A percentile compares a stretch with the other conserved stretches of the same genome.
Evolutionary conservation across 2,329 filamentous ascomycete genomes (phyloP).

Genomic region (Talaromyces piceae): DNA sequence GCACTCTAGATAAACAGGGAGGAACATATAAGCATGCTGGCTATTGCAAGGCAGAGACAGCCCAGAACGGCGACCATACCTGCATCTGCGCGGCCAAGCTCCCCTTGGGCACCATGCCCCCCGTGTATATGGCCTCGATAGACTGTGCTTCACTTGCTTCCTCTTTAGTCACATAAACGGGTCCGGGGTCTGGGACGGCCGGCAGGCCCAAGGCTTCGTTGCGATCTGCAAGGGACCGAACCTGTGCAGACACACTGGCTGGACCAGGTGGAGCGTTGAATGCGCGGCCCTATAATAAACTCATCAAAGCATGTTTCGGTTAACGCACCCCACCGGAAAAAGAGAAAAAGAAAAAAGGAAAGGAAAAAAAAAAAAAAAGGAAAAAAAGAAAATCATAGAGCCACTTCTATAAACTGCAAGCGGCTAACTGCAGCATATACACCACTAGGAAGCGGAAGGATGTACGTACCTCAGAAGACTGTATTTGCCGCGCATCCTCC

Average conservation of each 20-base stretch:
- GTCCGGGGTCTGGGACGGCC: constrained; percentile 15
- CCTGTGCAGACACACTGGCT: constrained; percentile 25
- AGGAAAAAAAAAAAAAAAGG: no score
- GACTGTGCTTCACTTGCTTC: constrained; percentile 26
- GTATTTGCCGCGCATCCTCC: constrained; percentile 25
- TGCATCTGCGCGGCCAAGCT: constrained; percentile 29
- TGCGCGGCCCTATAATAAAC: constrained; percentile 24
- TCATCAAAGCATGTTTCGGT: background rate
- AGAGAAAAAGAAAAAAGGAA: no score
- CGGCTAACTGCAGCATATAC: no score
- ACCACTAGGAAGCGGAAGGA: background rate
- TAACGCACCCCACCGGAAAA: no score
- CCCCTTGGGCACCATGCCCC: constrained; percentile 24
- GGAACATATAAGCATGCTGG: background rate
- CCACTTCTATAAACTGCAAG: background rate
- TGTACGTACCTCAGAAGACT: constrained; percentile 22
- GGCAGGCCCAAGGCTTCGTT: constrained; percentile 24
- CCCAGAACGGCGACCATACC: constrained; percentile 17
- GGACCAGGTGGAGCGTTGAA: constrained; percentile 25
- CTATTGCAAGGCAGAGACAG: background rate
- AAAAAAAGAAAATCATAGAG: no score
- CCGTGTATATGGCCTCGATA: constrained; percentile 20
- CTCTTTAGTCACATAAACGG: constrained; percentile 26
- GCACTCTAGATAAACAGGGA: constrained; percentile 26
- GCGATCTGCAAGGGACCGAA: constrained; percentile 26